Base-by-base conservation (phyloP, 2,329 filamentous ascomycete species). In the Epichloe sp. region DNA sequence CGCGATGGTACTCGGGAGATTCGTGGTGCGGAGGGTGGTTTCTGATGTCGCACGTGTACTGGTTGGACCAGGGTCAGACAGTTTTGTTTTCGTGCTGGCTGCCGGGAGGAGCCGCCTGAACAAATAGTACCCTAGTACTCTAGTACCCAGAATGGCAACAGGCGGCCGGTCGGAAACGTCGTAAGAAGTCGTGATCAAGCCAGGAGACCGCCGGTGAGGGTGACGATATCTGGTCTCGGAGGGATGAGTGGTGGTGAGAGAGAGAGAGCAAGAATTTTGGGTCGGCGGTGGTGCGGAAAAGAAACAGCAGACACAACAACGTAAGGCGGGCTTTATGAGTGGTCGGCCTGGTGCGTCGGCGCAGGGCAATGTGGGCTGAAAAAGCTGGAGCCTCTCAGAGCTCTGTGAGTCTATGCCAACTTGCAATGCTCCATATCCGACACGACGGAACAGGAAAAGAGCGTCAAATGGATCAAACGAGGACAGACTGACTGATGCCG, bases 241-340 rank as follows among this genome's bases (percentile, higher is more conserved):
- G 12, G 37, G 36, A 15, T 8, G 31, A 37, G 31, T 21, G 50
- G 43, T 53, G 47, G 36, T 47, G 21, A 37, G 31, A 31, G 35
- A 36, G 35, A 48, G 35, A 48, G 41, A 45, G 44, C 38, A 47
- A 48, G 40, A 53, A 38, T 50, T 47, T 44, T 41, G 48, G 44
- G 15, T 15, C 38, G 48, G 48, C 51, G 43, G 48, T 41, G 44
- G 40, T 44, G 45, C 38, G 44, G 48, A 50, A 36, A 46, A 42
- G 43, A 46, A 50, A 35, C 17, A 26, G 14, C 15, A 21, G 45
- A 14, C 26, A 26, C 31, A 4, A 19, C n/a, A 43, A n/a, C n/a
- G n/a, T 17, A 3, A 43, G 21, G 10, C 31, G 45, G n/a, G 11
- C 35, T 23, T 36, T 19, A 5, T 21, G 21, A 40, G 45, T n/a